Percentiles rank a stretch among this genome's conserved stretches.
Evolutionary conservation across 345 rosid species (phyloP).

Genomic region (Acer negundo): DNA sequence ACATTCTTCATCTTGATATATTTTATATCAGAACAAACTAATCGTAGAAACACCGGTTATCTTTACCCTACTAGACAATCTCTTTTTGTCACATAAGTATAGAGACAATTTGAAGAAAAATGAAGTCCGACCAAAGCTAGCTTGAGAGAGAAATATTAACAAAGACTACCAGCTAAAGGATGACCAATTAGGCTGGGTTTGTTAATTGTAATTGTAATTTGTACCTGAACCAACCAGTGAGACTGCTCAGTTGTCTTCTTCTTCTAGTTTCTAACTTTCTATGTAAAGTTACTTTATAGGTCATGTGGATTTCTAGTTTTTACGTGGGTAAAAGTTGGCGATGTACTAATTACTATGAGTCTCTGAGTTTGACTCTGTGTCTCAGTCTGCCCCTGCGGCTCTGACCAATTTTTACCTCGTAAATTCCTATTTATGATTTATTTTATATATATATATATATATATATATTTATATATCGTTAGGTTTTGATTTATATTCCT

Average conservation of each 20-base stretch:
- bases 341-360: not conserved
- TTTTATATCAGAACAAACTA: no score
- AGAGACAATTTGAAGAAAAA: constrained; percentile 29
- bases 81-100: constrained; percentile 24
- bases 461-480: not conserved
- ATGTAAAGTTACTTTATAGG: not conserved
- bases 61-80: constrained; percentile 3
- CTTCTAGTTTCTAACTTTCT: not conserved
- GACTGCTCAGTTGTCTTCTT: not conserved
- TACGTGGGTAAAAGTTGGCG: not conserved
- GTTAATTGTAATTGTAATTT: not conserved
- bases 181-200: not conserved
- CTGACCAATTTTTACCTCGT: not conserved
- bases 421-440: not conserved
- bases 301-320: not conserved
- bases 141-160: not conserved
- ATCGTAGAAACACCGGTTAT: no score
- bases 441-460: no score
- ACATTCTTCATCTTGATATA: no score
- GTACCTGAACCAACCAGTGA: not conserved
- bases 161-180: not conserved
- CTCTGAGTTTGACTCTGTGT: not conserved
- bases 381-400: not conserved
- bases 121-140: constrained; percentile 17
- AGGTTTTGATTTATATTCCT: no score